phyloP scores from a whole-genome alignment of 2,329 filamentous ascomycete species.

The Biscogniauxia marginata region DNA sequence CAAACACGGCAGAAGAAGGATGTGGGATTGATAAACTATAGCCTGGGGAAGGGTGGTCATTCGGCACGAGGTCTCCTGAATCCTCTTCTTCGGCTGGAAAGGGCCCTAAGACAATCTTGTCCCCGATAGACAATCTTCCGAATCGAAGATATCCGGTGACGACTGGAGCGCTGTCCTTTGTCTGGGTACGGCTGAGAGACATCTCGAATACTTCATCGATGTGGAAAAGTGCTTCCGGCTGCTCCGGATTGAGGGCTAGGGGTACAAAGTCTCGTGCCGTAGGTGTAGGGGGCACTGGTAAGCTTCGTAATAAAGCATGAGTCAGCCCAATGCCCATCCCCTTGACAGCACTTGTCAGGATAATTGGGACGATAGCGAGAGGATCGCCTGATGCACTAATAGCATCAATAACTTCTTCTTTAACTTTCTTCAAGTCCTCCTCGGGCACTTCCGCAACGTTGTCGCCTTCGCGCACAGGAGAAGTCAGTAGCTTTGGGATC shows the following conservation, averaged over 20 bases:
- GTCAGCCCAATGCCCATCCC: slow-evolving; percentile 78
- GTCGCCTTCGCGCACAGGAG: slow-evolving; percentile 46
- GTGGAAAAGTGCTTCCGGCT: slow-evolving; percentile 72
- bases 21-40: slow-evolving; percentile 53
- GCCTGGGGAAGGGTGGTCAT: slow-evolving; percentile 47
- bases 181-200: slow-evolving; percentile 58
- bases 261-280: slow-evolving; percentile 56
- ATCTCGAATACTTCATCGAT: slow-evolving; percentile 87
- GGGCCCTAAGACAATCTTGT: slow-evolving; percentile 76
- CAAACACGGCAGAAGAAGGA: slow-evolving; percentile 52
- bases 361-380: slow-evolving; percentile 69
- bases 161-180: slow-evolving; percentile 48
- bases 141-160: slow-evolving; percentile 83
- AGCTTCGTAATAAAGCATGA: slow-evolving; percentile 74
- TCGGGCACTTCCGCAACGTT: slow-evolving; percentile 57
- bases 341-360: slow-evolving; percentile 83
- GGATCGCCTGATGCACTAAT: slow-evolving; percentile 45
- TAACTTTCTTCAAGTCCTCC: slow-evolving; percentile 57
- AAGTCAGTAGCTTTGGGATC: slow-evolving; percentile 69
- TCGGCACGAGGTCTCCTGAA: slow-evolving; percentile 38
- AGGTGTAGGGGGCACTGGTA: slow-evolving; percentile 65
- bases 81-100: slow-evolving; percentile 61
- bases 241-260: slow-evolving; percentile 55
- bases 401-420: slow-evolving; percentile 48
- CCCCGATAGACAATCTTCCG: slow-evolving; percentile 73